Percentiles rank a stretch among this genome's conserved stretches.
phyloP scores from a whole-genome alignment of 176 grass and related monocot species.

The Cymbopogon citratus region DNA sequence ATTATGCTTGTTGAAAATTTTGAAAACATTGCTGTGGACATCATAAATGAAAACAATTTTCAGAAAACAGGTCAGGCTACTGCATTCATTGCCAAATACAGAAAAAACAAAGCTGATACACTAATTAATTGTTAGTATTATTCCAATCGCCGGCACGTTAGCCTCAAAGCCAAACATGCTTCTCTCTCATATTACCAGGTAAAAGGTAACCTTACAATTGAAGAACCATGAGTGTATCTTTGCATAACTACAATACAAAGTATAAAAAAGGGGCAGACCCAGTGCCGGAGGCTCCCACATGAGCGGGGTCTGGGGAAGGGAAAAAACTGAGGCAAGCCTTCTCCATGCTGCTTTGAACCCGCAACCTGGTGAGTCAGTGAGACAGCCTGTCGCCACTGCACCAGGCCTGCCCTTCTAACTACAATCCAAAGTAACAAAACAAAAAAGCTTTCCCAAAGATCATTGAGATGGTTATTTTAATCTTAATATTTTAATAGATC shows the following conservation, averaged over 20 bases:
- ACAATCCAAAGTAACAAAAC: background rate
- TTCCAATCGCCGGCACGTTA: background rate
- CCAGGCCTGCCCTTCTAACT: background rate
- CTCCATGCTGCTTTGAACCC: no score
- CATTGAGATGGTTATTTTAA: background rate
- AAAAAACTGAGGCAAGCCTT: no score
- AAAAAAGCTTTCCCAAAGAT: background rate
- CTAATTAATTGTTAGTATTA: background rate
- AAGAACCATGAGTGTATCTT: background rate
- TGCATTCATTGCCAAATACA: background rate
- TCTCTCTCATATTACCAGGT: background rate
- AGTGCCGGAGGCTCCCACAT: no score
- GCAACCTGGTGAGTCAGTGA: no score
- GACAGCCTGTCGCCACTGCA: no score
- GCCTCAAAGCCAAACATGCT: background rate
- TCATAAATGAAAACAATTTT: background rate
- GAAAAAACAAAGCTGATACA: background rate
- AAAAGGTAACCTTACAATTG: background rate
- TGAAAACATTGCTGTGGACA: background rate
- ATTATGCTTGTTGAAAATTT: background rate
- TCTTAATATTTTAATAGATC: background rate
- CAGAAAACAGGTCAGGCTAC: background rate
- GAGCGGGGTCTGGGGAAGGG: no score
- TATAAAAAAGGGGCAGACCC: no score
- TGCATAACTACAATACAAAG: background rate